A percentile compares a stretch with the other conserved stretches of the same genome.
Evolutionary conservation across 1,284 basidiomycete genomes (phyloP).

Genomic region (Irpex sp.): DNA sequence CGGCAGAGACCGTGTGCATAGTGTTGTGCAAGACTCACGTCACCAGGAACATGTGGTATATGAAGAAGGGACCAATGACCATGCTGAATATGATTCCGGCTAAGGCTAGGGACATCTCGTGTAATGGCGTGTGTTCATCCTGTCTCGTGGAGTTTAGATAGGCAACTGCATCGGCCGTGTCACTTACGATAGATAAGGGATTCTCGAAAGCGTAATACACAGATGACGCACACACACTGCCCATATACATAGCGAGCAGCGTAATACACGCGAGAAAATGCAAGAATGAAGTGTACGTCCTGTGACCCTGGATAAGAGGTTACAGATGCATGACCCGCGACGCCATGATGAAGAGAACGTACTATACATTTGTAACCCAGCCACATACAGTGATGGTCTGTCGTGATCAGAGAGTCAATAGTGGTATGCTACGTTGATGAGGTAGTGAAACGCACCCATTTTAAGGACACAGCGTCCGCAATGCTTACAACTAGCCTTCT

Average conservation of each 20-base stretch:
- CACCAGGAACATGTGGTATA: conserved; percentile 79
- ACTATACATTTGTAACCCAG: conserved; percentile 77
- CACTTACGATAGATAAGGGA: conserved; percentile 54
- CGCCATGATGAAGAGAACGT: conserved; percentile 25
- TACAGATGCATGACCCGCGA: conserved; percentile 1
- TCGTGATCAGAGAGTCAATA: background rate
- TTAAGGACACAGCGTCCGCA: conserved; percentile 82
- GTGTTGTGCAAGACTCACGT: conserved; percentile 47
- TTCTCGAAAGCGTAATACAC: conserved; percentile 68
- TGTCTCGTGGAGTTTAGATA: conserved; percentile 22
- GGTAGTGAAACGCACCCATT: conserved; percentile 56
- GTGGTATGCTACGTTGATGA: background rate
- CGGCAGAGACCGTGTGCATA: background rate
- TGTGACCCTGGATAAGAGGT: conserved; percentile 57
- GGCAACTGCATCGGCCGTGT: background rate
- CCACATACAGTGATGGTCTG: conserved; percentile 92
- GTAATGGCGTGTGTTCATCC: conserved; percentile 67
- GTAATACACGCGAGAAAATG: conserved; percentile 75
- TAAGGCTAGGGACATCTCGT: conserved; percentile 65
- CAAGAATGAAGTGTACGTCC: conserved; percentile 84
- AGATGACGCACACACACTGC: conserved; percentile 51
- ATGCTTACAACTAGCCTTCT: conserved; percentile 44
- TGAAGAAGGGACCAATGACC: conserved; percentile 72
- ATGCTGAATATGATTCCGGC: conserved; percentile 61
- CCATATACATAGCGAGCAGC: conserved; percentile 61